Percentiles rank a stretch among this genome's conserved stretches.
Evolutionary conservation across 2,329 filamentous ascomycete species (phyloP).

Genomic region (Bipolaris oryzae): DNA sequence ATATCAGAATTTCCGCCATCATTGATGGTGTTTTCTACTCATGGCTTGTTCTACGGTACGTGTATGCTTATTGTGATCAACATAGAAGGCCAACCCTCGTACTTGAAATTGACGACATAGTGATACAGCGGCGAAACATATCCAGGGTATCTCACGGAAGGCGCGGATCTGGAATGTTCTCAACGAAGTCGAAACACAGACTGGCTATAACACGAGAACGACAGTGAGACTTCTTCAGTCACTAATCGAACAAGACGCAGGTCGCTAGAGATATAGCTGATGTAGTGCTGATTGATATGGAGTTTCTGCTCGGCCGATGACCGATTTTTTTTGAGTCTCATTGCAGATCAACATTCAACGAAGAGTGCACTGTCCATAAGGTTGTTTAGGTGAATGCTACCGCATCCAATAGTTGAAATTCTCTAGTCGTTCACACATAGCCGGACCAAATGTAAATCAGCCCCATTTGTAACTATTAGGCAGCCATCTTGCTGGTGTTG

Average conservation of each 20-base stretch:
- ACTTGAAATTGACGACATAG: not conserved
- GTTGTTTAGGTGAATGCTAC: too few species aligned
- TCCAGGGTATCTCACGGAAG: conserved; percentile 40
- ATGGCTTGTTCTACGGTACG: conserved; percentile 42
- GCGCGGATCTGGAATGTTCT: conserved; percentile 43
- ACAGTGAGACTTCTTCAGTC: conserved; percentile 38
- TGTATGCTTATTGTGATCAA: not conserved
- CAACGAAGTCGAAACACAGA: conserved; percentile 38
- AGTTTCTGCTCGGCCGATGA: too few species aligned
- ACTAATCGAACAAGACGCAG: conserved; percentile 24
- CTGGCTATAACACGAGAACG: conserved; percentile 40
- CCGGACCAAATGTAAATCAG: too few species aligned
- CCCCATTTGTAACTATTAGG: too few species aligned
- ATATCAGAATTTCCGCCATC: conserved; percentile 43
- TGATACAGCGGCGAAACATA: conserved; percentile 43
- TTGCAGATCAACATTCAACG: too few species aligned
- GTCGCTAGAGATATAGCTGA: not conserved
- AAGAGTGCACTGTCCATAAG: too few species aligned
- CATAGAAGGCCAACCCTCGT: not conserved
- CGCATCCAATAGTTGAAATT: too few species aligned
- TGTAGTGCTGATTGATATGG: too few species aligned
- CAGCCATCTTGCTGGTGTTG: too few species aligned
- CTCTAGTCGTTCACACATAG: too few species aligned
- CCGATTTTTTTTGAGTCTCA: too few species aligned
- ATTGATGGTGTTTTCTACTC: conserved; percentile 39